Evolutionary conservation across 352 stramenopile genomes (phyloP).

Genomic region (Globisporangium solare): DNA sequence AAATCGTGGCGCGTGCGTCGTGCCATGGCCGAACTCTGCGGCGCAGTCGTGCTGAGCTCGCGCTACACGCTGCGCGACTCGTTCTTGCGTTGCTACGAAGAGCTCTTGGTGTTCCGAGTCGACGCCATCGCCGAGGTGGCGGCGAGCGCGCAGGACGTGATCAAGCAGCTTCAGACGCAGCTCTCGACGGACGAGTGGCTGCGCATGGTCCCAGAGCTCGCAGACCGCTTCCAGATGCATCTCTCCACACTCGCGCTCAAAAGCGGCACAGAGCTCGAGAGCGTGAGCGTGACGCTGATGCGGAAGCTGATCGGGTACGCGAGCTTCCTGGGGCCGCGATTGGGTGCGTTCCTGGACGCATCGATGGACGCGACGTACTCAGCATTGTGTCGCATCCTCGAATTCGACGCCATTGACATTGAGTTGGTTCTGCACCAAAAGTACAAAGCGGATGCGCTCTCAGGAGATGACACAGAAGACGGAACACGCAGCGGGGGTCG

Average conservation of each 20-base stretch:
- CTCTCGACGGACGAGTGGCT: constrained; percentile 54
- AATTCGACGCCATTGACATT: constrained; percentile 67
- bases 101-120: constrained; percentile 61
- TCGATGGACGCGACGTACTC: constrained; percentile 43
- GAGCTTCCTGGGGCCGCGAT: constrained; percentile 31
- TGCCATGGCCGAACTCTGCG: constrained; percentile 59
- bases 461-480: neutral
- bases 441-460: constrained; percentile 1
- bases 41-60: constrained; percentile 46
- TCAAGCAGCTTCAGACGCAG: constrained; percentile 13
- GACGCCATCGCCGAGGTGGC: constrained; percentile 42
- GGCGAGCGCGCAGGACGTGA: constrained; percentile 11
- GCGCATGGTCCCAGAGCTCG: constrained; percentile 49
- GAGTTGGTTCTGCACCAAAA: constrained; percentile 64
- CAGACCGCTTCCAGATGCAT: constrained; percentile 65
- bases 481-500: neutral
- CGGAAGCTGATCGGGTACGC: constrained; percentile 71
- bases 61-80: constrained; percentile 37
- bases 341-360: constrained; percentile 47
- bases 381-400: constrained; percentile 40
- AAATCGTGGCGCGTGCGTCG: constrained; percentile 59
- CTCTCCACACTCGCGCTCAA: constrained; percentile 64
- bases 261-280: constrained; percentile 55
- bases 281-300: constrained; percentile 47
- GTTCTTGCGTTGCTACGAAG: constrained; percentile 78